Evolutionary conservation across 2,329 filamentous ascomycete genomes (phyloP).

Genomic region (Metarhizium robertsii): DNA sequence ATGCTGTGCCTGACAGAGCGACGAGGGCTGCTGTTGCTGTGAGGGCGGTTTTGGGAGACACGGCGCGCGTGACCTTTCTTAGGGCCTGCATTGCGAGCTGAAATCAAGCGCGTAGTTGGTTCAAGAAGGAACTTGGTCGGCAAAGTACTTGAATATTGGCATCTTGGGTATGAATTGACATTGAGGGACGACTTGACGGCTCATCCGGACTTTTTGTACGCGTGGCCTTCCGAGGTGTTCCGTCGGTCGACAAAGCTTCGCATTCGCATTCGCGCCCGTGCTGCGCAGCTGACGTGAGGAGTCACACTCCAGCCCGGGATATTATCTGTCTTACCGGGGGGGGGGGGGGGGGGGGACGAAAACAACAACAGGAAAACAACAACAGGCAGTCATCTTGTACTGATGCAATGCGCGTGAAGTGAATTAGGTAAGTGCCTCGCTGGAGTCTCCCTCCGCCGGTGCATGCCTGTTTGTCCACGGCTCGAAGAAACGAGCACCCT

Average conservation of each 20-base stretch:
- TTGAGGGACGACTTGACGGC: too few species aligned
- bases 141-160: too few species aligned
- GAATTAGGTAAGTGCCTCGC: not conserved
- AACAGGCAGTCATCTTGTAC: too few species aligned
- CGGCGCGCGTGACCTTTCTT: not conserved
- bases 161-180: too few species aligned
- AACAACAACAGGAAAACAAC: not conserved
- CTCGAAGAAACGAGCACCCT: conserved; percentile 21
- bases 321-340: not conserved
- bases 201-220: too few species aligned
- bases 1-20: not conserved
- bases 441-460: conserved; percentile 13
- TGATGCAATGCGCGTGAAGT: not conserved
- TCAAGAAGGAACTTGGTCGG: too few species aligned
- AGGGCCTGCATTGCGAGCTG: not conserved
- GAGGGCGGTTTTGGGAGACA: not conserved
- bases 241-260: too few species aligned
- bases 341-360: accelerated
- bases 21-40: not conserved
- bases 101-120: too few species aligned
- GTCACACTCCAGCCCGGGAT: not conserved
- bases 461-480: conserved; percentile 21
- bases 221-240: too few species aligned
- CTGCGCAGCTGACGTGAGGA: not conserved
- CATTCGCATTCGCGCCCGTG: too few species aligned